A percentile compares a stretch with the other conserved stretches of the same genome.
Evolutionary conservation across 768 basidiomycete species (phyloP).

Genomic region (Lactifluus pinguis): DNA sequence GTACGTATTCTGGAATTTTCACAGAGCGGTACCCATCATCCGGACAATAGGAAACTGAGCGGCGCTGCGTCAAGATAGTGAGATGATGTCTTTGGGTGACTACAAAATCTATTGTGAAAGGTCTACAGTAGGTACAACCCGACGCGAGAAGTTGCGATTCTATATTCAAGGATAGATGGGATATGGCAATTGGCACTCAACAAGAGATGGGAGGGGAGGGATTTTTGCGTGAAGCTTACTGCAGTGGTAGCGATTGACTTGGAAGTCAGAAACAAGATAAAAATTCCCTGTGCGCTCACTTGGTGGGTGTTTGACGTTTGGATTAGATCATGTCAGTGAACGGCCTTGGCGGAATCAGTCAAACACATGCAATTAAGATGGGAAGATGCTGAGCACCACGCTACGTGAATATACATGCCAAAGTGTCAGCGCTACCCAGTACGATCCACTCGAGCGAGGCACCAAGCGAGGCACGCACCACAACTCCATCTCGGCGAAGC

Average conservation of each 20-base stretch:
- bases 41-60: slow-evolving; percentile 56
- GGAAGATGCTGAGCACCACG: no score
- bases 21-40: slow-evolving; percentile 13
- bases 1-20: no score
- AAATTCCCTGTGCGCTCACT: slow-evolving; percentile 20
- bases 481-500: slow-evolving; percentile 76
- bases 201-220: background rate
- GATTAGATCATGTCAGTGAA: slow-evolving; percentile 81
- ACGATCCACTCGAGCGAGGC: background rate
- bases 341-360: slow-evolving; percentile 27
- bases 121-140: slow-evolving; percentile 33
- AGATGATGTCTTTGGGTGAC: slow-evolving; percentile 50
- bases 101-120: slow-evolving; percentile 22
- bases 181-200: background rate
- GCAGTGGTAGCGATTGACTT: background rate
- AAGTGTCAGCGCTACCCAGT: background rate
- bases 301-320: slow-evolving; percentile 33
- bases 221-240: background rate
- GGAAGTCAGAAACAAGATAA: no score
- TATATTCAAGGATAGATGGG: slow-evolving; percentile 3
- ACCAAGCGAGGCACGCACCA: slow-evolving; percentile 64
- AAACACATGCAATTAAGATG: slow-evolving; percentile 32
- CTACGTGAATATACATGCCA: slow-evolving; percentile 67
- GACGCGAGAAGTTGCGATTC: slow-evolving; percentile 23
- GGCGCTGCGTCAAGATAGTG: slow-evolving; percentile 76